Percentiles rank a stretch among this genome's conserved stretches.
phyloP scores from a whole-genome alignment of 2,329 filamentous ascomycete species.

The Pseudogymnoascus sp. region DNA sequence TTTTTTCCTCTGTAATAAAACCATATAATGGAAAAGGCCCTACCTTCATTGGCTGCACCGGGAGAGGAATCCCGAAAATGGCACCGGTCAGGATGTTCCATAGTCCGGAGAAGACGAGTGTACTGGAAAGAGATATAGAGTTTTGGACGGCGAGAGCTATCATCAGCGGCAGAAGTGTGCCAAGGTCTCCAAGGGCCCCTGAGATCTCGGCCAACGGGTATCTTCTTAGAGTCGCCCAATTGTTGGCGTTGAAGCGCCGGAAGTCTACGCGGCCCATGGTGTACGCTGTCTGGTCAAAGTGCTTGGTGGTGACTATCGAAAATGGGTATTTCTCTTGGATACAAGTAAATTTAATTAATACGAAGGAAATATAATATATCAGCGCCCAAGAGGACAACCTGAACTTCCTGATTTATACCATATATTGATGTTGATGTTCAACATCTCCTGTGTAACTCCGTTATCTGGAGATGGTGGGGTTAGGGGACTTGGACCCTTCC shows the following conservation, averaged over 20 bases:
- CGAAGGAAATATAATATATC: background rate
- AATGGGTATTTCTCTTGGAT: background rate
- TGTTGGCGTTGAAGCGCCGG: slow-evolving; percentile 33
- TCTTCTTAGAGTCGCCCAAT: slow-evolving; percentile 45
- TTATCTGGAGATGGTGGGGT: background rate
- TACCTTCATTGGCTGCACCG: slow-evolving; percentile 80
- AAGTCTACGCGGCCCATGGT: slow-evolving; percentile 19
- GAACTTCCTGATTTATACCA: background rate
- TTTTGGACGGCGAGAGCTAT: slow-evolving; percentile 72
- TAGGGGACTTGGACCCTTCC: slow-evolving; percentile 1
- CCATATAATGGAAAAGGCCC: background rate
- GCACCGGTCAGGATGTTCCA: slow-evolving; percentile 79
- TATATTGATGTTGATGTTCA: background rate
- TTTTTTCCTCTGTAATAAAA: background rate
- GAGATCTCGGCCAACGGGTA: slow-evolving; percentile 70
- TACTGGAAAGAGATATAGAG: slow-evolving; percentile 74
- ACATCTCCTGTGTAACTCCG: background rate
- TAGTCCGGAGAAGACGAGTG: slow-evolving; percentile 78
- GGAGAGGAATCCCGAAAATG: slow-evolving; percentile 79
- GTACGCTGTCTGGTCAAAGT: background rate
- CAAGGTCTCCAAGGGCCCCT: slow-evolving; percentile 79
- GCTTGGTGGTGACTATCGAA: background rate
- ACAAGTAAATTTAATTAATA: background rate
- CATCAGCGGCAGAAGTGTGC: slow-evolving; percentile 81
- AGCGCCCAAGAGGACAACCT: background rate